These are phyloP conservation scores for Hypoxylon sp. DNA, from an alignment of 2,329 filamentous ascomycete genomes.

Conservation along the genomic window DNA sequence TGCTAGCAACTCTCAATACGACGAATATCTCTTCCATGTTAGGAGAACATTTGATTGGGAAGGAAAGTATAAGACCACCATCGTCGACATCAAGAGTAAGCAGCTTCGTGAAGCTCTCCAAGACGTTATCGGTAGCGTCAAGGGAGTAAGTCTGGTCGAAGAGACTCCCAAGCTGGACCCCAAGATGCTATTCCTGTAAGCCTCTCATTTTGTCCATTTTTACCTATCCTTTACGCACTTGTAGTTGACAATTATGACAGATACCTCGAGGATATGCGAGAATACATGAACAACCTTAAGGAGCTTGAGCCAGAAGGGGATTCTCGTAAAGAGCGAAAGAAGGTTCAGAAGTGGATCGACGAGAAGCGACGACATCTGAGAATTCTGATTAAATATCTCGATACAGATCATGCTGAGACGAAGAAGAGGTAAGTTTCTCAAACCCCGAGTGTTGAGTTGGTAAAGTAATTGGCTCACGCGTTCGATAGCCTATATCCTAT, in stretches of 20 bases:
- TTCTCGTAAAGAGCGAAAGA: slow-evolving; percentile 71
- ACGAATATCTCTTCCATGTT: slow-evolving; percentile 87
- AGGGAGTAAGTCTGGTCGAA: slow-evolving; percentile 83
- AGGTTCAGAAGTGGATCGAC: slow-evolving; percentile 70
- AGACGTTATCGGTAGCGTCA: slow-evolving; percentile 81
- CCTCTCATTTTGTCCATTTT: slow-evolving; percentile 19
- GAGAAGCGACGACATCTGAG: slow-evolving; percentile 77
- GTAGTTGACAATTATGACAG: slow-evolving; percentile 57
- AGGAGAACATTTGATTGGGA: slow-evolving; percentile 87
- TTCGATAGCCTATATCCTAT: slow-evolving; percentile 78
- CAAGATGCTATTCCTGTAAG: slow-evolving; percentile 77
- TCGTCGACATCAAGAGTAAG: slow-evolving; percentile 89
- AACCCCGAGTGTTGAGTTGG: background rate
- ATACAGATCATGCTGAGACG: slow-evolving; percentile 82
- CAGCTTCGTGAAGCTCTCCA: slow-evolving; percentile 78
- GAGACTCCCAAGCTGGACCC: slow-evolving; percentile 82
- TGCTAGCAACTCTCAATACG: slow-evolving; percentile 70
- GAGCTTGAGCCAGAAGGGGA: slow-evolving; percentile 64
- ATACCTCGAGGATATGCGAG: slow-evolving; percentile 83
- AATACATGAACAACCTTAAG: slow-evolving; percentile 75
- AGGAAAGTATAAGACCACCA: slow-evolving; percentile 79
- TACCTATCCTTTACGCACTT: background rate
- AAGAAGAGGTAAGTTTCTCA: slow-evolving; percentile 70
- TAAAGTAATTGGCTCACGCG: slow-evolving; percentile 1
- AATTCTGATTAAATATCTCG: slow-evolving; percentile 81